Percentiles rank a stretch among this genome's conserved stretches.
These are phyloP conservation scores for Termitomyces sp. DNA, from an alignment of 768 basidiomycete genomes.

Conservation along the genomic window DNA sequence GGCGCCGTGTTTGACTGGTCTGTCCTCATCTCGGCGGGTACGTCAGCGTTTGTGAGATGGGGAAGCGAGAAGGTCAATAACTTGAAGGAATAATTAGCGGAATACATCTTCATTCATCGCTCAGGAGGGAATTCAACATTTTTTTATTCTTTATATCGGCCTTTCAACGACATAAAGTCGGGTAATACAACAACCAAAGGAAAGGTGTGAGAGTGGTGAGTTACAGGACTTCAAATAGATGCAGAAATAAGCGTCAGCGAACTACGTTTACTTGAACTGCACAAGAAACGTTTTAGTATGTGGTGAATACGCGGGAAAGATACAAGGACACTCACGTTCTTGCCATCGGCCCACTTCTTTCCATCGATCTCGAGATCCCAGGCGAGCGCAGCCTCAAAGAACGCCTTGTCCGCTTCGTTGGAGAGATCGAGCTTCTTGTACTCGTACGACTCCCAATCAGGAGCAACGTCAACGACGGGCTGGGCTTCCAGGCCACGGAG, in stretches of 20 bases:
- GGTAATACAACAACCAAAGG: slow-evolving; percentile 2
- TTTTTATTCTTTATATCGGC: slow-evolving; percentile 4
- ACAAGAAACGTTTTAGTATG: background rate
- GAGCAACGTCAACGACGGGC: slow-evolving; percentile 73
- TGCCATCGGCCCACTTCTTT: slow-evolving; percentile 88
- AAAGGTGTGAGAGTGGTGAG: background rate
- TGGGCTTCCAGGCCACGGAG: slow-evolving; percentile 71
- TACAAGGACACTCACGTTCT: slow-evolving; percentile 60
- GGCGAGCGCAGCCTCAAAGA: slow-evolving; percentile 89
- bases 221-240: slow-evolving; percentile 1
- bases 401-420: slow-evolving; percentile 73
- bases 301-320: slow-evolving; percentile 4
- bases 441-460: slow-evolving; percentile 87
- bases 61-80: slow-evolving; percentile 39
- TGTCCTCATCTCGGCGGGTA: slow-evolving; percentile 56
- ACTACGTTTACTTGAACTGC: slow-evolving; percentile 29
- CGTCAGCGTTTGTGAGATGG: slow-evolving; percentile 51
- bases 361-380: slow-evolving; percentile 91
- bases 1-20: slow-evolving; percentile 71
- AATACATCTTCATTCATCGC: background rate
- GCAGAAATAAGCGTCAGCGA: background rate
- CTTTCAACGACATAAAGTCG: slow-evolving; percentile 1
- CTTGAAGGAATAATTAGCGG: slow-evolving; percentile 14
- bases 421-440: slow-evolving; percentile 75
- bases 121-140: background rate